Base-by-base conservation (phyloP, 768 basidiomycete genomes). In the Lentinula aciculospora region DNA sequence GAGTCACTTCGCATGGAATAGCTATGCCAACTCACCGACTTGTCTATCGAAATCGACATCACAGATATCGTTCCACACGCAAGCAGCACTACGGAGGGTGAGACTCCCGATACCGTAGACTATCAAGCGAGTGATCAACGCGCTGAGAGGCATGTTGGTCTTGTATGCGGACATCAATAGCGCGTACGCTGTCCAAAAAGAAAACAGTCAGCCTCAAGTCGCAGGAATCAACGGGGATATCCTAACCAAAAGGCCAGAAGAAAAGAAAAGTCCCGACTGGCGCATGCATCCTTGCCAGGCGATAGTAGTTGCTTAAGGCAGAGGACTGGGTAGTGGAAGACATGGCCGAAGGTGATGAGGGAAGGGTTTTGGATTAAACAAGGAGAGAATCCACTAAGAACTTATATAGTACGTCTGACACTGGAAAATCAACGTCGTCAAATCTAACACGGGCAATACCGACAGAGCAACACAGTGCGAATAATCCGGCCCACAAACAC, bases 41-140 rank as follows among this genome's bases (percentile, higher is more conserved):
- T 61, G 59, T 44, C 60, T 59, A 50, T 69, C 68, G n/a, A 67
- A 61, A 27, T 69, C 64, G 9, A 53, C 45, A 39, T 69, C 68
- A 48, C 62, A 63, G 31, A 69, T 67, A 34, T 69, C 68, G 49
- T 69, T 68, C n/a, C 65, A 60, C 31, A 67, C 59, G 59, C 68
- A 68, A 13, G 65, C 68, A 3, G 67, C 65, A 15, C 63, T 60
- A 21, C 64, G 68, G 6, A 68, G 31, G 8, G 62, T 34, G 9
- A 58, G 63, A 12, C 63, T 60, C 15, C 50, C 59, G 19, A 66
- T 54, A 32, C 36, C 49, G 53, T 54, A 60, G 44, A 46, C 53
- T 36, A 58, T 54, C 5, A 62, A 60, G 9, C 51, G 58, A n/a
- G 58, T 63, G 4, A 56, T 25, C 25, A 65, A 32, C 8, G 40